Base-by-base conservation (phyloP, 345 rosid genomes). In the Isatis tinctoria region DNA sequence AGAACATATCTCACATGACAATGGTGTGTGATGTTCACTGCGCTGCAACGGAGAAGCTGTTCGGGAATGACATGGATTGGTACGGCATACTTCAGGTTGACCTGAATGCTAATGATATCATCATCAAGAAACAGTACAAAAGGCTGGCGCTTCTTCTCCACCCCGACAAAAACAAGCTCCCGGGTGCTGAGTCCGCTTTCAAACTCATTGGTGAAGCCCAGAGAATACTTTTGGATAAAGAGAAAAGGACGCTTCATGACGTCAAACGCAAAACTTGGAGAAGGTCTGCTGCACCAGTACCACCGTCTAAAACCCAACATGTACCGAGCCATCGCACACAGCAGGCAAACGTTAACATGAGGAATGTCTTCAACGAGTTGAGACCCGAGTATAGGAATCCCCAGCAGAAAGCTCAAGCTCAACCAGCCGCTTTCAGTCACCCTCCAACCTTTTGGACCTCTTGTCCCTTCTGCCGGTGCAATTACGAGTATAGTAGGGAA, bases 111-210 rank as follows among this genome's bases (percentile, higher is more conserved):
- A 84, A 88, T 81, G 98, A 90, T 67, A 69, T 73, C 39, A 53
- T 78, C 39, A 86, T 92, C 77, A 92, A 82, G 90, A 95, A 90
- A 82, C 99, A 95, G 82, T 92, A 87, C 70, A 83, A 75, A 72
- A 92, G 86, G 82, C 85, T 86, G 58, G 98, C 99, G 45, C 92
- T 95, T 53, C 82, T 73, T 57, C 98, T 95, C 74, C 99, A 95
- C 74, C 99, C 98, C 3, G 98, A 95, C 77, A 95, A 95, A 78
- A 95, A 95, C 67, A 90, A 90, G 84, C 82, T 90, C 54, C 88
- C 97, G 2, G 97, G 99, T 57, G 96, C 98, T 3, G 99, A 95
- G 74, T 78, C 94, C 69, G 99, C 99, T 59, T 95, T 92, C 75
- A 92, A 95, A 83, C 73, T 95, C 76, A 84, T 95, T 63, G 96